Conservation (phyloP, 106 monocot genomes). For the Allium sativum region DNA sequence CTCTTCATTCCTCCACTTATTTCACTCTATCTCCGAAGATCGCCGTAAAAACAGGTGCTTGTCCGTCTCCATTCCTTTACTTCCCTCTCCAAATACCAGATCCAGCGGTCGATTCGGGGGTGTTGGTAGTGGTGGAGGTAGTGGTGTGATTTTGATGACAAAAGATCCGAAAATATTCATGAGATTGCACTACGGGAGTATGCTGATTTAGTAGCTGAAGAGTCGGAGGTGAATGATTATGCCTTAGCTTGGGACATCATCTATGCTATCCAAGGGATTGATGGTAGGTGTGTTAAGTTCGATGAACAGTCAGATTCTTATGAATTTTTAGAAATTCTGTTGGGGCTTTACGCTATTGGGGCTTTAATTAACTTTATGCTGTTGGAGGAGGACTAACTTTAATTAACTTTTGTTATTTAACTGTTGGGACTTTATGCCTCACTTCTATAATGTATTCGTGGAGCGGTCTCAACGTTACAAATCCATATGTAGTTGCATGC, state of each 20-base stretch:
- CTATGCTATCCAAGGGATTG: constrained; percentile 77
- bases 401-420: no score
- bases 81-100: constrained; percentile 26
- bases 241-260: constrained; percentile 68
- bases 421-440: no score
- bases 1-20: constrained; percentile 67
- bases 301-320: constrained; percentile 43
- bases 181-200: constrained; percentile 84
- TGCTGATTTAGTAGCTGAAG: constrained; percentile 53
- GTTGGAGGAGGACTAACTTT: no score
- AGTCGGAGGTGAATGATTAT: constrained; percentile 51
- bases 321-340: constrained; percentile 48
- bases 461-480: no score
- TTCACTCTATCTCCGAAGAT: constrained; percentile 46
- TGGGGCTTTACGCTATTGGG: no score
- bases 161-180: constrained; percentile 84
- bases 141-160: constrained; percentile 56
- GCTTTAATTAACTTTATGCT: no score
- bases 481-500: no score
- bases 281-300: constrained; percentile 61
- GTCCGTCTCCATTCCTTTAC: constrained; percentile 9
- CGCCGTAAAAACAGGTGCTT: constrained; percentile 8
- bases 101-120: constrained; percentile 7
- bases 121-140: not conserved
- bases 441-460: no score